Evolutionary conservation across 495 filamentous ascomycete species (phyloP).

Genomic region (Articulospora tetracladia): DNA sequence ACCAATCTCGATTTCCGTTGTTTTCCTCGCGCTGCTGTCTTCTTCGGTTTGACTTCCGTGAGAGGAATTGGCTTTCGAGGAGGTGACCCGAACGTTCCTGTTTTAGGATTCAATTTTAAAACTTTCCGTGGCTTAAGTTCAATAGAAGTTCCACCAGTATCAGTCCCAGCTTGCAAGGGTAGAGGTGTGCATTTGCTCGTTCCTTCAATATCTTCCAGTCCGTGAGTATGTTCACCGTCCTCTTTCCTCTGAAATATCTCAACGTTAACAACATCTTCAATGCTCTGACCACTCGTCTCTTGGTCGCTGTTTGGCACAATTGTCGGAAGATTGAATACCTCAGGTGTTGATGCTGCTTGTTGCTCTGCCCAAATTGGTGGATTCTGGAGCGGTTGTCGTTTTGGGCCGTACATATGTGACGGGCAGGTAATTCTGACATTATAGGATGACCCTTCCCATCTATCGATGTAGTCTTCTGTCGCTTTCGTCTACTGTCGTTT

Average conservation of each 20-base stretch:
- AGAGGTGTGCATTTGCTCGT: no score
- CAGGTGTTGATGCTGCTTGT: not conserved
- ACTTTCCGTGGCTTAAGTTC: conserved; percentile 40
- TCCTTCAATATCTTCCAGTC: no score
- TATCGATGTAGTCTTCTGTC: conserved; percentile 40
- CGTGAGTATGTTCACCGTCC: no score
- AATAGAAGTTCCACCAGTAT: no score
- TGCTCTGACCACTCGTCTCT: not conserved
- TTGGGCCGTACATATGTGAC: not conserved
- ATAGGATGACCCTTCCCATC: conserved; percentile 11
- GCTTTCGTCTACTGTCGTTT: conserved; percentile 43
- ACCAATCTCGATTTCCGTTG: conserved; percentile 18
- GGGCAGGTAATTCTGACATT: not conserved
- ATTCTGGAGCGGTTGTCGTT: not conserved
- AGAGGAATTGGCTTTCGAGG: conserved; percentile 25
- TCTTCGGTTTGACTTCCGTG: conserved; percentile 1
- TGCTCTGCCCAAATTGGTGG: not conserved
- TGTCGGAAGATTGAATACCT: not conserved
- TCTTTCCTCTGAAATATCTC: not conserved
- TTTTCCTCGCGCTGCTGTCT: conserved; percentile 2
- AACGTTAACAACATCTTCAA: not conserved
- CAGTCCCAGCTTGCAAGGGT: no score
- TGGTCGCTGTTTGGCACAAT: not conserved
- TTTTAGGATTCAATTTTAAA: conserved; percentile 42
- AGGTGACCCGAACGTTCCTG: conserved; percentile 53